These are phyloP conservation scores for Fonsecaea monophora DNA, from an alignment of 2,329 filamentous ascomycete species.

Conservation along the genomic window DNA sequence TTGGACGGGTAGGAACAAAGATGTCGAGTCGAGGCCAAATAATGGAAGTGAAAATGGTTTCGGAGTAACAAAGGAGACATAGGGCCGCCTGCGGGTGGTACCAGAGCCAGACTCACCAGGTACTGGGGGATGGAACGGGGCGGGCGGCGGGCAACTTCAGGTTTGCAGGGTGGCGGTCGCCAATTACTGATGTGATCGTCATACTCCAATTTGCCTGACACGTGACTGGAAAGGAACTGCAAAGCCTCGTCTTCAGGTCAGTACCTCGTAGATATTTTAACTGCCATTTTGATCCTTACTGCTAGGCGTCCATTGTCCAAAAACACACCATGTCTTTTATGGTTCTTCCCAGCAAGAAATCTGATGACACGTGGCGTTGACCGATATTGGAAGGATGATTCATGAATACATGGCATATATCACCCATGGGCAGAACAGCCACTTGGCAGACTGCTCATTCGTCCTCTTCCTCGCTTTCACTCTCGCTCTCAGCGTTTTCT, in stretches of 20 bases:
- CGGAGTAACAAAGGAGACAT: constrained; percentile 7
- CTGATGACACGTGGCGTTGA: neutral
- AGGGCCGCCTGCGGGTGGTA: neutral
- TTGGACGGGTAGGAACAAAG: neutral
- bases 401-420: neutral
- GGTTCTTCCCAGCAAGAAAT: neutral
- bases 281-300: neutral
- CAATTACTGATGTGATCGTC: constrained; percentile 8
- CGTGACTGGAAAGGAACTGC: neutral
- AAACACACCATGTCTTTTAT: neutral
- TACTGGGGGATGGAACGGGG: neutral
- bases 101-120: neutral
- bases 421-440: neutral
- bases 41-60: constrained; percentile 1
- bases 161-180: neutral
- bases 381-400: neutral
- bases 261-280: no score
- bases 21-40: constrained; percentile 8
- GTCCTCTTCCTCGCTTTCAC: constrained; percentile 67
- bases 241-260: neutral
- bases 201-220: neutral
- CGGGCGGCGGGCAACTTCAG: neutral
- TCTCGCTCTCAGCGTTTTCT: constrained; percentile 74
- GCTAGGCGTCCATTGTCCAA: neutral
- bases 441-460: constrained; percentile 51